These are phyloP conservation scores for Leishmania martiniquensis DNA, from an alignment of 208 protist genomes.

Conservation along the genomic window DNA sequence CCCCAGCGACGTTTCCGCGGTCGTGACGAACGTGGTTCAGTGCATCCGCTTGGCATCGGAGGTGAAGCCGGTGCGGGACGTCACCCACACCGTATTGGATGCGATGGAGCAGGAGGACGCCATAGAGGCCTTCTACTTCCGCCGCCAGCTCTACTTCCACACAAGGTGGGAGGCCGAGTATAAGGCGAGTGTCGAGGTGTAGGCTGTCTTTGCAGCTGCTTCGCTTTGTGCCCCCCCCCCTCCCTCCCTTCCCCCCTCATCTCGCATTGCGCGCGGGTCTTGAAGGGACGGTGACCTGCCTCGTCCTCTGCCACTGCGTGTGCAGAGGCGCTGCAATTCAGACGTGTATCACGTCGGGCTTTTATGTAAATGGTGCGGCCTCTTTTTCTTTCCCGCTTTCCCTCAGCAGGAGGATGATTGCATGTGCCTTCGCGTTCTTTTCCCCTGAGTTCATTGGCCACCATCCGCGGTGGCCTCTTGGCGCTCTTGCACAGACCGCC, in stretches of 20 bases:
- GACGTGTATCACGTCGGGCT: not conserved
- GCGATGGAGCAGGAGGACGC: slow-evolving; percentile 24
- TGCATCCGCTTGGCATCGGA: slow-evolving; percentile 77
- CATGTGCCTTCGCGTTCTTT: not conserved
- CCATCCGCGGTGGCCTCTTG: not conserved
- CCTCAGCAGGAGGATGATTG: not conserved
- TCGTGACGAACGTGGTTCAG: slow-evolving; percentile 81
- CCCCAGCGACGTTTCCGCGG: slow-evolving; percentile 50
- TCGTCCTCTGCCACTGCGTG: not conserved
- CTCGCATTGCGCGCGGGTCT: not conserved
- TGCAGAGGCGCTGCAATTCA: not conserved
- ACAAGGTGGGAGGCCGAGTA: slow-evolving; percentile 84
- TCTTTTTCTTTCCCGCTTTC: not conserved
- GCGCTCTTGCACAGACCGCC: not conserved
- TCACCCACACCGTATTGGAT: slow-evolving; percentile 61
- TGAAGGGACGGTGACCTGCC: no score
- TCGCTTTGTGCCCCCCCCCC: no score
- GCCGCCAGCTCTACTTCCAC: slow-evolving; percentile 78
- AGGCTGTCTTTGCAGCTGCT: not conserved
- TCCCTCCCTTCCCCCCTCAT: not conserved
- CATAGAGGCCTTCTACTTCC: slow-evolving; percentile 72
- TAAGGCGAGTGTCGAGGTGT: slow-evolving; percentile 52
- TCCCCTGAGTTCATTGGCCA: not conserved
- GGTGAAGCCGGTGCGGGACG: slow-evolving; percentile 68
- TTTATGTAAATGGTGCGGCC: not conserved